Base-by-base conservation (phyloP, 495 filamentous ascomycete genomes). In the Venustampulla echinocandica region DNA sequence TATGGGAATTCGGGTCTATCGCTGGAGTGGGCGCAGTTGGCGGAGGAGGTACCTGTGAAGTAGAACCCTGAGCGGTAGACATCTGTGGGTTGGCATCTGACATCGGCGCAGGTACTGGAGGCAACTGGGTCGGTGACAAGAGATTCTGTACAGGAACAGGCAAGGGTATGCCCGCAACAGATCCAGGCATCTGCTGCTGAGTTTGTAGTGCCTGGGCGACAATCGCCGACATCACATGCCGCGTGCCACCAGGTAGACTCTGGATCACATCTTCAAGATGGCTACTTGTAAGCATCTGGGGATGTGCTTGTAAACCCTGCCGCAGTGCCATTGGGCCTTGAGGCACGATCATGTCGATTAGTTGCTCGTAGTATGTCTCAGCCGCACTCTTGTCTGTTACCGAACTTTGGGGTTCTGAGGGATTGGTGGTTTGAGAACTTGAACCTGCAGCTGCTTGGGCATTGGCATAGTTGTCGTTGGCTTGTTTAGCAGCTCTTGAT, bases 231-330 rank as follows among this genome's bases (percentile, higher is more conserved):
- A 42, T 34, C 4, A 19, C 15, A 4, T n/a, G 6, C 35, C 32
- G 46, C 6, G 23, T 17, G 32, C 14, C 10, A 11, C 37, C 10
- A 35, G 46, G 27, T 21, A 44, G 22, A 17, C 7, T 7, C 6
- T 28, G 1, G 17, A 44, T 44, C 19, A 19, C 27, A 23, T 21
- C 20, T 7, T 19, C 30, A 36, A 55, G 24, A 18, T 51, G 30
- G 10, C 23, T 37, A 17, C 38, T 36, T 23, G 24, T 30, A 14
- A 52, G 37, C 28, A 76, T 68, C 7, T 60, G 60, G 3, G 72
- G 72, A 44, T 73, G 65, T 1, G 55, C 52, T 13, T 54, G 44
- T 15, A 78, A 50, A n/a, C 65, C 65, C 17, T 69, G 63, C 15
- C 63, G 59, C 22, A 78, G 53, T 18, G 61, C 59, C 4, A 60